phyloP scores from a whole-genome alignment of 2,329 filamentous ascomycete genomes.

The Sarocladium strictum region DNA sequence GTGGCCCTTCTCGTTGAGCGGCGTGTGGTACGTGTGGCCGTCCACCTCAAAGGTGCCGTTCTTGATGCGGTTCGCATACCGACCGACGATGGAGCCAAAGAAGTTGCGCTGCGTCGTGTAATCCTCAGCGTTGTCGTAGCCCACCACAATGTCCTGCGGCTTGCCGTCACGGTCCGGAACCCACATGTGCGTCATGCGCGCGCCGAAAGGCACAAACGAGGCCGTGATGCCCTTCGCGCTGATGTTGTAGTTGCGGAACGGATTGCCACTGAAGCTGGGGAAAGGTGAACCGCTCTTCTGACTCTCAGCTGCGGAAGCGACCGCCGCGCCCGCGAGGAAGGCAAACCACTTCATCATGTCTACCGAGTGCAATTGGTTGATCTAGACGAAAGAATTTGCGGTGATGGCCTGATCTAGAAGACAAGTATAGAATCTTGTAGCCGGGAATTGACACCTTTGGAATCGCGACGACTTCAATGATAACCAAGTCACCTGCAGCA shows the following conservation, averaged over 20 bases:
- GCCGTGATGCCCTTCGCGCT: slow-evolving; percentile 2
- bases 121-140: neutral
- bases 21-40: slow-evolving; percentile 2
- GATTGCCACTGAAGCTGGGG: neutral
- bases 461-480: no score
- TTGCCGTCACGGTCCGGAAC: slow-evolving; percentile 6
- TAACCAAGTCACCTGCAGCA: neutral
- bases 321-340: neutral
- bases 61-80: slow-evolving; percentile 8
- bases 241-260: slow-evolving; percentile 9
- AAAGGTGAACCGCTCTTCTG: neutral
- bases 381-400: neutral
- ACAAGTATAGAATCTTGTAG: no score
- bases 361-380: neutral
- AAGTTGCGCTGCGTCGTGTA: slow-evolving; percentile 6
- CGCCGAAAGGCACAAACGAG: slow-evolving; percentile 3
- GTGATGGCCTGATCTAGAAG: no score
- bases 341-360: neutral
- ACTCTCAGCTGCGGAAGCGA: neutral
- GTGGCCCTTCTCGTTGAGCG: slow-evolving; percentile 5
- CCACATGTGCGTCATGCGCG: slow-evolving; percentile 5
- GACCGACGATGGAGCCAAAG: slow-evolving; percentile 3
- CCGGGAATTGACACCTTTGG: no score
- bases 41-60: slow-evolving; percentile 8
- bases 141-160: slow-evolving; percentile 6